A percentile compares a stretch with the other conserved stretches of the same genome.
These are phyloP conservation scores for Eucalyptus cladocalyx DNA, from an alignment of 345 rosid species.

Conservation along the genomic window DNA sequence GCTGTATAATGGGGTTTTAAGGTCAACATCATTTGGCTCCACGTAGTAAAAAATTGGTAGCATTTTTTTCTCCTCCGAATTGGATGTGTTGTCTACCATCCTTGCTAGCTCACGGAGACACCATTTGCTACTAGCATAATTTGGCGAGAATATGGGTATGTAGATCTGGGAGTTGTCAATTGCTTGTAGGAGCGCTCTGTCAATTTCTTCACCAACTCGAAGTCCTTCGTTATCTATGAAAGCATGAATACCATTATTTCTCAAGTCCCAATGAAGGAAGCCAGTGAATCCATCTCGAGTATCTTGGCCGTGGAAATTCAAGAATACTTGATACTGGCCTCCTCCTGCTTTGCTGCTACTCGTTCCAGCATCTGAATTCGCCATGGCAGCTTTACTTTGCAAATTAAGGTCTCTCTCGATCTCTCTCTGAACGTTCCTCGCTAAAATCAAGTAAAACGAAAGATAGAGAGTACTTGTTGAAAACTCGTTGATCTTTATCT, in stretches of 20 bases:
- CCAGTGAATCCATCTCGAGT: not conserved
- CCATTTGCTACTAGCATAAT: not conserved
- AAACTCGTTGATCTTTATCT: no score
- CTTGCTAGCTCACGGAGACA: not conserved
- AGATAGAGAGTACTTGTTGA: accelerated
- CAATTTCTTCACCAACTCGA: not conserved
- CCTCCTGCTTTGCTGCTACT: accelerated
- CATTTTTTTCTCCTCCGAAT: not conserved
- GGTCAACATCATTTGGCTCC: not conserved
- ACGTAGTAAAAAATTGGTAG: not conserved
- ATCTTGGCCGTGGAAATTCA: no score
- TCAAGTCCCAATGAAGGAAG: not conserved
- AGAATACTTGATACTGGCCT: no score
- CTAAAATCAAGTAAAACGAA: no score
- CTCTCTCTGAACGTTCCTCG: no score
- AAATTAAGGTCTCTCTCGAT: no score
- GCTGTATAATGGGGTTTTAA: not conserved
- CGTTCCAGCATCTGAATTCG: accelerated
- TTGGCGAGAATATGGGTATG: not conserved
- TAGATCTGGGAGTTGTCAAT: not conserved
- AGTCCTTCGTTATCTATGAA: not conserved
- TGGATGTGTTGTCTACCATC: not conserved
- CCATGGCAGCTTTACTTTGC: accelerated
- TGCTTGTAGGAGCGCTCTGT: accelerated
- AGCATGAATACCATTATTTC: not conserved